Percentiles rank a stretch among this genome's conserved stretches.
Evolutionary conservation across 805 yeast genomes (phyloP).

Genomic region (Metschnikowia matae): DNA sequence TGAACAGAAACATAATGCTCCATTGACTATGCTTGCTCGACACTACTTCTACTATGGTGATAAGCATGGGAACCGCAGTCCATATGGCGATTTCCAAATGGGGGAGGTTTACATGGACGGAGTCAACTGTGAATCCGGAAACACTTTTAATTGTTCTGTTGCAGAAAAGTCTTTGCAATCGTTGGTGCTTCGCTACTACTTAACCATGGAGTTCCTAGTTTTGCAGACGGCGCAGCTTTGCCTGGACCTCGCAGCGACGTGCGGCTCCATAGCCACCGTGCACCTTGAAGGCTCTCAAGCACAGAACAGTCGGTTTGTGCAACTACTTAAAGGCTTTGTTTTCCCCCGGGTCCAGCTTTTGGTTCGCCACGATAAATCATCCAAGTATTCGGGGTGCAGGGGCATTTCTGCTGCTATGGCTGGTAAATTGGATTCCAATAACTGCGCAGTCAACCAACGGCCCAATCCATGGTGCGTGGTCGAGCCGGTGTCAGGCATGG

Average conservation of each 20-base stretch:
- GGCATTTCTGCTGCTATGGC: constrained; percentile 5
- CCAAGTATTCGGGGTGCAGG: constrained; percentile 9
- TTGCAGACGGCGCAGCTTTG: constrained; percentile 45
- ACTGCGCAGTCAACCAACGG: too few species aligned
- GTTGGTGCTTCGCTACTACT: constrained; percentile 41
- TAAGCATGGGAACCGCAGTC: constrained; percentile 55
- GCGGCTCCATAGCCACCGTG: constrained; percentile 27
- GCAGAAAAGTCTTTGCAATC: constrained; percentile 27
- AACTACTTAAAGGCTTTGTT: constrained; percentile 8
- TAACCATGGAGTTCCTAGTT: constrained; percentile 47
- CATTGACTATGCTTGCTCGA: constrained; percentile 25
- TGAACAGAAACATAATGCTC: constrained; percentile 20
- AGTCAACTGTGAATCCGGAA: constrained; percentile 17
- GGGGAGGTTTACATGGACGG: constrained; percentile 50
- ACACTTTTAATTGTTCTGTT: constrained; percentile 4
- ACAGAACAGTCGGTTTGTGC: constrained; percentile 27
- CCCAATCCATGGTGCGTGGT: constrained; percentile 1
- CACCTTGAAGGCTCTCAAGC: constrained; percentile 55
- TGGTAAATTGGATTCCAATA: not conserved
- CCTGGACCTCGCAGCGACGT: constrained; percentile 19
- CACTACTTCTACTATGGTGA: constrained; percentile 51
- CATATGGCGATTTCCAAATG: constrained; percentile 47
- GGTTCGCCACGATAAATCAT: not conserved
- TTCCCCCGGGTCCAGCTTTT: constrained; percentile 3
- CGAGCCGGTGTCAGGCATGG: not conserved